Evolutionary conservation across 2,329 filamentous ascomycete genomes (phyloP).

Genomic region (Fusarium oxysporum): DNA sequence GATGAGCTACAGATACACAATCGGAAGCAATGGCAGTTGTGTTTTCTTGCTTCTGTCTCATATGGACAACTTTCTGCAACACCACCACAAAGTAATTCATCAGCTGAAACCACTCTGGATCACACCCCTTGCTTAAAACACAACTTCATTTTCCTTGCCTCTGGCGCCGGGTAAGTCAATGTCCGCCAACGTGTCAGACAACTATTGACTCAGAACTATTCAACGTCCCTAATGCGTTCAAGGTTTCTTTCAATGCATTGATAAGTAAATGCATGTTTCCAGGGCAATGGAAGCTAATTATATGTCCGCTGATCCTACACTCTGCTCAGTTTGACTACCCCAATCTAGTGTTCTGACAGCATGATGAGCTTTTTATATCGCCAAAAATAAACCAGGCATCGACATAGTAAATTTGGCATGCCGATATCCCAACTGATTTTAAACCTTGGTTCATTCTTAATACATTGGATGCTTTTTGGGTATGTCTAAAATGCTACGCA

Average conservation of each 20-base stretch:
- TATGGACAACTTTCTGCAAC: conserved; percentile 5
- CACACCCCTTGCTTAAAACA: conserved; percentile 21
- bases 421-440: not conserved
- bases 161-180: conserved; percentile 15
- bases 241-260: conserved; percentile 8
- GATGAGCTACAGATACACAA: not conserved
- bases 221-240: not conserved
- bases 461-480: conserved; percentile 5
- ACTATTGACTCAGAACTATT: conserved; percentile 21
- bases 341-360: not conserved
- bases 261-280: not conserved
- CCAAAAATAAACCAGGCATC: conserved; percentile 17
- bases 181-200: conserved; percentile 28
- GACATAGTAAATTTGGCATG: not conserved
- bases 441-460: not conserved
- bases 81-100: conserved; percentile 7
- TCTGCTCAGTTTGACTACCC: not conserved
- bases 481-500: conserved; percentile 16
- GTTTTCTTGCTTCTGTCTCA: not conserved
- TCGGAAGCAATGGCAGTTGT: not conserved
- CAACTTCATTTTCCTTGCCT: conserved; percentile 15
- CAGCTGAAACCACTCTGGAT: conserved; percentile 32
- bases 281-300: not conserved
- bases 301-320: not conserved
- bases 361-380: not conserved